phyloP scores from a whole-genome alignment of 331 rosid species.

The Pyrus hybrid region DNA sequence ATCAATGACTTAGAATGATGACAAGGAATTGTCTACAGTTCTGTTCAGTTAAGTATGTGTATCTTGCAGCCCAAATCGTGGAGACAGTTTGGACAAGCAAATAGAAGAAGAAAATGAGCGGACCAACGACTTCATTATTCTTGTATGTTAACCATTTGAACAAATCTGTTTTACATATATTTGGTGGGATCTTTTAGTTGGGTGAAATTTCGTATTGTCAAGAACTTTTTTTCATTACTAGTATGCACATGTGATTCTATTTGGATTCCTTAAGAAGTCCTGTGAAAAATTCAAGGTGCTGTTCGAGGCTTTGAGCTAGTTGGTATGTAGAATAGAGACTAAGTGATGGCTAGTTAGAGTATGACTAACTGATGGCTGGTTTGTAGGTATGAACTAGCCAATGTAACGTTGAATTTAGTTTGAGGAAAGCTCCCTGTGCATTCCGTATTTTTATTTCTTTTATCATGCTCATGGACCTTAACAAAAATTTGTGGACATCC shows the following conservation, averaged over 20 bases:
- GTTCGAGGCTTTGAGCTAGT: no score
- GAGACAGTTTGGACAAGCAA: slow-evolving; percentile 60
- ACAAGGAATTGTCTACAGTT: slow-evolving; percentile 8
- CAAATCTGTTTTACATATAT: slow-evolving; percentile 8
- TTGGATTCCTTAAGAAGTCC: no score
- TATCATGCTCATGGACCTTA: not conserved
- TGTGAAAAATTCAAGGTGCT: no score
- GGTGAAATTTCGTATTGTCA: not conserved
- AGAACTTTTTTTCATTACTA: not conserved
- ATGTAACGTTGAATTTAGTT: not conserved
- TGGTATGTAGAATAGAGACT: no score
- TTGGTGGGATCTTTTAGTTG: slow-evolving; percentile 3
- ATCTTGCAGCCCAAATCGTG: slow-evolving; percentile 54
- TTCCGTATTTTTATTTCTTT: not conserved
- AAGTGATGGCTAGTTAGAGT: no score
- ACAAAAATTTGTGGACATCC: not conserved
- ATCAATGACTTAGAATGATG: slow-evolving; percentile 14
- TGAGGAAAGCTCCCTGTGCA: not conserved
- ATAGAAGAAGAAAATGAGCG: slow-evolving; percentile 43
- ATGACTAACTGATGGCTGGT: not conserved
- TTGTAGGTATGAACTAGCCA: not conserved
- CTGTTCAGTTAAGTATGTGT: slow-evolving; percentile 10
- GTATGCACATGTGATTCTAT: no score
- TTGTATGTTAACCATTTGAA: slow-evolving; percentile 38
- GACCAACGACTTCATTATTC: slow-evolving; percentile 56